phyloP scores from a whole-genome alignment of 345 rosid genomes.

The Syzygium jambos region DNA sequence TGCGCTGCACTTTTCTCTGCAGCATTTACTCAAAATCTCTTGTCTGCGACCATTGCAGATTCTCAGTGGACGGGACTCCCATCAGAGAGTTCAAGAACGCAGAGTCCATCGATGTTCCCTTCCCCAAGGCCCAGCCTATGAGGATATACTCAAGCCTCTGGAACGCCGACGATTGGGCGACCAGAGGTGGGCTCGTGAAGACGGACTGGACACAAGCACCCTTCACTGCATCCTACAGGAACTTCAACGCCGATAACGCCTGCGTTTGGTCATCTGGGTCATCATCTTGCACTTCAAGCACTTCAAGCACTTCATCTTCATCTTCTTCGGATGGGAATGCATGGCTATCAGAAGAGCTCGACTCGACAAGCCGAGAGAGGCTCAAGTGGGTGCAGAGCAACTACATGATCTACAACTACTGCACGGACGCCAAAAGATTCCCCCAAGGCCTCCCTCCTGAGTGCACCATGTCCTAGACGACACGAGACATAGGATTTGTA shows the following conservation, averaged over 20 bases:
- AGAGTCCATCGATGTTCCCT: constrained; percentile 32
- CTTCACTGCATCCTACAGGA: constrained; percentile 49
- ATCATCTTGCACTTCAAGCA: constrained; percentile 19
- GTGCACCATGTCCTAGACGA: constrained; percentile 15
- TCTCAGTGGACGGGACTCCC: constrained; percentile 48
- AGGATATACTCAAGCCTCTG: constrained; percentile 52
- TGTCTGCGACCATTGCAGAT: constrained; percentile 9
- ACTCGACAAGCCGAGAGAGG: constrained; percentile 13
- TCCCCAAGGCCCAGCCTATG: constrained; percentile 45
- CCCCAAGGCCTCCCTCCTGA: constrained; percentile 47
- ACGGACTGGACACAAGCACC: constrained; percentile 57
- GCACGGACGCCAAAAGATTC: constrained; percentile 39
- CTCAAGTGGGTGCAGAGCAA: constrained; percentile 43
- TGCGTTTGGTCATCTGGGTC: constrained; percentile 35
- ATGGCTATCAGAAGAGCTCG: constrained; percentile 33
- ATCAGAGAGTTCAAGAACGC: constrained; percentile 56
- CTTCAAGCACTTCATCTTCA: constrained; percentile 1
- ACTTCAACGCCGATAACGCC: constrained; percentile 25
- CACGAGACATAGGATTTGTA: not conserved
- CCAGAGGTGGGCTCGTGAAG: constrained; percentile 50
- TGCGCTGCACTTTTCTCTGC: not conserved
- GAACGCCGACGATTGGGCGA: constrained; percentile 63
- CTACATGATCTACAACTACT: constrained; percentile 49
- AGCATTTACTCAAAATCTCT: not conserved
- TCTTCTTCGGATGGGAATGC: not conserved